Evolutionary conservation across 257 asterid species (phyloP).

Genomic region (Fraxinus quadrangulata): DNA sequence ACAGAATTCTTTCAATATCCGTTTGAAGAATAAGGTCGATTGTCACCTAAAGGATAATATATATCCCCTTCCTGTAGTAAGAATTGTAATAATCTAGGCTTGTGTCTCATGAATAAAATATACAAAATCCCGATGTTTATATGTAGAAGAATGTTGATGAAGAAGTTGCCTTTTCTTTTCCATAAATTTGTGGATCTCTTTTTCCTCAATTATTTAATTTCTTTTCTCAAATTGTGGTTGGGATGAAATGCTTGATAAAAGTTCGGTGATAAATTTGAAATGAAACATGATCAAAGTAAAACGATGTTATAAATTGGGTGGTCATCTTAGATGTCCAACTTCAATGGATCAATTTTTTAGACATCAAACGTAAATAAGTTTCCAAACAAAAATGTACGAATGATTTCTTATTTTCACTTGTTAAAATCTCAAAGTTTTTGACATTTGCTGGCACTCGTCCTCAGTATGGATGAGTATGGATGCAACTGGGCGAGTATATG

Average conservation of each 20-base stretch:
- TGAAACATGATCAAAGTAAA: too few species aligned
- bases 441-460: not conserved
- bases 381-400: not conserved
- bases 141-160: not conserved
- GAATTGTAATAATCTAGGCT: not conserved
- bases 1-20: not conserved
- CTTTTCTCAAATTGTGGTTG: not conserved
- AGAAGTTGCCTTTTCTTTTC: too few species aligned
- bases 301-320: too few species aligned
- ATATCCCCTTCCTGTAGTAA: not conserved
- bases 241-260: not conserved
- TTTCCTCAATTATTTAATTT: not conserved
- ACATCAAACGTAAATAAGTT: not conserved
- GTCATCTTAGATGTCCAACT: too few species aligned
- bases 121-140: not conserved
- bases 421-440: not conserved
- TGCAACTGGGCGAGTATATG: too few species aligned
- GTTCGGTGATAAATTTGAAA: not conserved
- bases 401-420: not conserved
- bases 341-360: not conserved
- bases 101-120: not conserved
- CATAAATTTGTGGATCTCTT: not conserved
- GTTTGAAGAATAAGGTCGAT: not conserved
- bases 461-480: too few species aligned
- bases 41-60: not conserved